Percentiles rank a stretch among this genome's conserved stretches.
Conservation (phyloP, 495 filamentous ascomycete genomes). For the Rusavskia elegans region DNA sequence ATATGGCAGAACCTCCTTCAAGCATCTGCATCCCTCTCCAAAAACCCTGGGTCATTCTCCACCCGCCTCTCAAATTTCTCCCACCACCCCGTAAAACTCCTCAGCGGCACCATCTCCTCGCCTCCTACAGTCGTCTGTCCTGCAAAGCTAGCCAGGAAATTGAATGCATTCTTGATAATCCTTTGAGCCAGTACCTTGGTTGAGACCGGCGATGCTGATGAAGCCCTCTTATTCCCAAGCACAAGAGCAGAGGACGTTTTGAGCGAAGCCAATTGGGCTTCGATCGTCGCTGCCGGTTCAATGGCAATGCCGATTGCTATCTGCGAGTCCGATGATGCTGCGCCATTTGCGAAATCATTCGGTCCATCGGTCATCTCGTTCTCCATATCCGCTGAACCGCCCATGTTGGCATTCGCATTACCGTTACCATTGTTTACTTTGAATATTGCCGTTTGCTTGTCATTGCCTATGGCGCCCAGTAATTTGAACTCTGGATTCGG, state of each 20-base stretch:
- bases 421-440: slow-evolving; percentile 29
- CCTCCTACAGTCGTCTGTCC: slow-evolving; percentile 29
- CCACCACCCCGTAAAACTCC: slow-evolving; percentile 95
- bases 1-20: background rate
- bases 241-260: slow-evolving; percentile 25
- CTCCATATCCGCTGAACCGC: slow-evolving; percentile 18
- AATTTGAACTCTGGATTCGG: slow-evolving; percentile 47
- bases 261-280: slow-evolving; percentile 44
- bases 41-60: slow-evolving; percentile 70
- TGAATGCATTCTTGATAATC: slow-evolving; percentile 95
- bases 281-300: slow-evolving; percentile 58
- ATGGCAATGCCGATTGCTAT: slow-evolving; percentile 70
- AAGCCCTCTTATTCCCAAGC: background rate
- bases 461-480: slow-evolving; percentile 72
- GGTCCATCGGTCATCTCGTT: slow-evolving; percentile 29
- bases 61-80: slow-evolving; percentile 83
- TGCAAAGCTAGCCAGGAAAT: slow-evolving; percentile 84
- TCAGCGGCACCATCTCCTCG: slow-evolving; percentile 74
- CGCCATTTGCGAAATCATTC: background rate
- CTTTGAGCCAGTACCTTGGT: slow-evolving; percentile 74
- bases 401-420: background rate
- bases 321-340: slow-evolving; percentile 15
- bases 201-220: slow-evolving; percentile 18
- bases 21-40: slow-evolving; percentile 57
- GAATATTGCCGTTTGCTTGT: slow-evolving; percentile 84